Percentiles rank a stretch among this genome's conserved stretches.
Evolutionary conservation across 371 early-diverging fungal species (phyloP).

Genomic region (Mucor racemosus): DNA sequence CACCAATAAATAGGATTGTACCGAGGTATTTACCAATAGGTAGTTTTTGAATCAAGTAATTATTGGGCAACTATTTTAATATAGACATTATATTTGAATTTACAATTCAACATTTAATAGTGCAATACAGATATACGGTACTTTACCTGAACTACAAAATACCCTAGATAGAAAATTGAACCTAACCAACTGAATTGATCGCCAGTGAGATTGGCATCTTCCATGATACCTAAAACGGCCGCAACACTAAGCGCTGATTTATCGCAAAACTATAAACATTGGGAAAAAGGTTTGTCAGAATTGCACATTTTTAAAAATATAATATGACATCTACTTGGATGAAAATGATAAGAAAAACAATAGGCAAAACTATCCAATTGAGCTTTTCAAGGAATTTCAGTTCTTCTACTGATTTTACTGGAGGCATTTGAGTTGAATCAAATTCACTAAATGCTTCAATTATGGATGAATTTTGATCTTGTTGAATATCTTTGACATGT

Average conservation of each 20-base stretch:
- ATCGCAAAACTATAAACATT: slow-evolving; percentile 37
- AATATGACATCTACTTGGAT: slow-evolving; percentile 26
- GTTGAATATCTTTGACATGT: neutral
- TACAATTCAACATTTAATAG: too few relatives aligned
- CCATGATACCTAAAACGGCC: slow-evolving; percentile 39
- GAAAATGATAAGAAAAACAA: slow-evolving; percentile 31
- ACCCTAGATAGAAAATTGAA: slow-evolving; percentile 45
- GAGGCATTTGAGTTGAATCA: neutral
- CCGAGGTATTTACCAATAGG: slow-evolving; percentile 40
- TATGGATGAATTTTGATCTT: neutral
- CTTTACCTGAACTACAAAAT: slow-evolving; percentile 38
- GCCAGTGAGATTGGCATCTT: slow-evolving; percentile 28
- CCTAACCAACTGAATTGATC: slow-evolving; percentile 38
- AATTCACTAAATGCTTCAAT: neutral
- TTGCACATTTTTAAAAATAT: too few relatives aligned
- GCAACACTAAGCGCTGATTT: slow-evolving; percentile 44
- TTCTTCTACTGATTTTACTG: slow-evolving; percentile 29
- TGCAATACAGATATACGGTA: too few relatives aligned
- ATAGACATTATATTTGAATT: neutral
- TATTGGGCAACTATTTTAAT: slow-evolving; percentile 33
- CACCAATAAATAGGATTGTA: slow-evolving; percentile 36
- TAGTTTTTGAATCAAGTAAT: slow-evolving; percentile 38
- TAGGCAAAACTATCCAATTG: slow-evolving; percentile 32
- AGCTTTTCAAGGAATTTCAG: slow-evolving; percentile 31
- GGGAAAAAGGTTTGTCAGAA: too few relatives aligned